Evolutionary conservation across 2,329 filamentous ascomycete genomes (phyloP), one percentile per base, ranked within the genome.

Genomic region (Pyrenochaeta sp.): DNA sequence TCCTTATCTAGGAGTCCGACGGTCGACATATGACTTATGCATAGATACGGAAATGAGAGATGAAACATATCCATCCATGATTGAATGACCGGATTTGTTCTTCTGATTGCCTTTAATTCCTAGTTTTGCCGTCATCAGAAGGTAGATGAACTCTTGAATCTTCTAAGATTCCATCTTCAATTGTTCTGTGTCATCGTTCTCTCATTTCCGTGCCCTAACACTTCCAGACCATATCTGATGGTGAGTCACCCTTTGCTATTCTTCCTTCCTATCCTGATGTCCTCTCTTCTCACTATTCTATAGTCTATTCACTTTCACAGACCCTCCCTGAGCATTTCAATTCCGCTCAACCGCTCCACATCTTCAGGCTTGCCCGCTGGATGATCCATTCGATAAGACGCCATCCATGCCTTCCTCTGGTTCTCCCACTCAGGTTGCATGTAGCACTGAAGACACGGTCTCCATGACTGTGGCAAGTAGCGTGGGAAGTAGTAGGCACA

Each of bases 391-490:
- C 35, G 17, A 54, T 70, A 71, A 21, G 39, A 42, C 7, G 52
- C 49, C 53, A 66, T 58, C 64, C 61, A 69, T 6, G 29, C n/a
- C 7, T 15, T 17, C 11, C 57, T 47, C 20, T 56, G 17, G 1
- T 4, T 14, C 37, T 49, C 44, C 54, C 62, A 72, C 49, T 61
- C 37, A 0, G 60, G 58, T 29, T 53, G 27, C 43, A 63, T 33
- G 30, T 71, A 73, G 51, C 70, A 74, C 6, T 48, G 42, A 15
- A 61, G 23, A 30, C 71, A 74, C 4, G 71, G 70, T 30, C 56
- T 58, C 12, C 40, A 41, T 23, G 60, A 63, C 4, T 23, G 31
- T 2, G 60, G 53, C 1, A 65, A 45, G 20, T 60, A 45, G 33
- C 44, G 61, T n/a, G 59, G 56, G 37, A 69, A 65, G 49, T 60